Evolutionary conservation across 306 rosid species (phyloP).

Genomic region (Mimosa bimucronata): DNA sequence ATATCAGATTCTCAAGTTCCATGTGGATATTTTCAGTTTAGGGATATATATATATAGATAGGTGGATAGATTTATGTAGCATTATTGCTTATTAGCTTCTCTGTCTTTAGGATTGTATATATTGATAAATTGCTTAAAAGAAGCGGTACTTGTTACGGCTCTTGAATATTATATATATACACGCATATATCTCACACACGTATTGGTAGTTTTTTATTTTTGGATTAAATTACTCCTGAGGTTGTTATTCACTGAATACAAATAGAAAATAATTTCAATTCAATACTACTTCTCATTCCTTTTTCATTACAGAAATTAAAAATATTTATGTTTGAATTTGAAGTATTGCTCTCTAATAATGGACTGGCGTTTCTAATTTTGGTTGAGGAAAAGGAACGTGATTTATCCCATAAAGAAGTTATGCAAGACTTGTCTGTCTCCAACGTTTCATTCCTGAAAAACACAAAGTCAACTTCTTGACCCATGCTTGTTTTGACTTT

Average conservation of each 20-base stretch:
- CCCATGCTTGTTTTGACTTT: neutral
- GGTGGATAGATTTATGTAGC: neutral
- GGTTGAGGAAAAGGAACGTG: too few relatives aligned
- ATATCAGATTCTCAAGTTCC: conserved; percentile 40
- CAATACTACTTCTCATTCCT: neutral
- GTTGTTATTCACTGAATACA: neutral
- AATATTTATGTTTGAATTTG: neutral
- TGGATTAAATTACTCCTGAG: neutral
- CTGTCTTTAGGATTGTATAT: neutral
- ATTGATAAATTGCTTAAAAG: neutral
- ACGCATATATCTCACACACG: neutral
- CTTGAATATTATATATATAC: neutral
- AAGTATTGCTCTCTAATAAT: neutral
- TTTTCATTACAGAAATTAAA: neutral
- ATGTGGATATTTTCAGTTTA: conserved; percentile 8
- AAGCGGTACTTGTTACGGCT: neutral
- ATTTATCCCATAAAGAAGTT: too few relatives aligned
- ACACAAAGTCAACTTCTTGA: too few relatives aligned
- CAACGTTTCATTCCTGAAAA: neutral
- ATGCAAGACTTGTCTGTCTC: neutral
- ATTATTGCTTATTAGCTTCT: neutral
- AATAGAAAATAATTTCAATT: too few relatives aligned
- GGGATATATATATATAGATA: neutral
- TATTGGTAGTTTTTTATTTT: too few relatives aligned
- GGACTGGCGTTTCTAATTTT: too few relatives aligned